phyloP scores from a whole-genome alignment of 2,329 filamentous ascomycete species.

The Orbilia oligospora region DNA sequence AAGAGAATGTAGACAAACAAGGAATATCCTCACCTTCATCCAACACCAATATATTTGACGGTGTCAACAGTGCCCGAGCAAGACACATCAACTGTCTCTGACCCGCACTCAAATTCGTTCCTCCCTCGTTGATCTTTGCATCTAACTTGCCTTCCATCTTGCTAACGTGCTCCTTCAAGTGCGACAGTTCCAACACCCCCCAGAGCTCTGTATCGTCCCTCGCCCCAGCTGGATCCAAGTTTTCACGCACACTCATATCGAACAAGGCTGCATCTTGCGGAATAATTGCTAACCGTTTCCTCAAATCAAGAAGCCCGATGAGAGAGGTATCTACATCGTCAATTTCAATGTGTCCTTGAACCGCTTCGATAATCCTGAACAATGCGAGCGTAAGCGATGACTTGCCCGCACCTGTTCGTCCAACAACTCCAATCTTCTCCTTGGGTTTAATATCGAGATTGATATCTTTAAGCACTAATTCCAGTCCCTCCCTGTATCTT shows the following conservation, averaged over 20 bases:
- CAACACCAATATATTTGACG: conserved; percentile 95
- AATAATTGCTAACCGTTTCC: conserved; percentile 92
- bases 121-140: conserved; percentile 92
- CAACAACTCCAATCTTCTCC: conserved; percentile 98
- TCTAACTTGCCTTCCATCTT: conserved; percentile 91
- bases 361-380: conserved; percentile 95
- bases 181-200: conserved; percentile 94
- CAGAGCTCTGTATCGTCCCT: conserved; percentile 98
- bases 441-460: conserved; percentile 92
- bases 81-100: conserved; percentile 95
- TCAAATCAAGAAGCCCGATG: conserved; percentile 90
- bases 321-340: conserved; percentile 89
- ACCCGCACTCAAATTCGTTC: conserved; percentile 94
- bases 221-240: conserved; percentile 88
- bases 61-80: conserved; percentile 91
- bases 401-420: conserved; percentile 95
- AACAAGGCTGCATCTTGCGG: conserved; percentile 98
- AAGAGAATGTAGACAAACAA: conserved; percentile 40
- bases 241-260: conserved; percentile 92
- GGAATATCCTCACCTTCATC: conserved; percentile 83
- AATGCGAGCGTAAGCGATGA: conserved; percentile 91
- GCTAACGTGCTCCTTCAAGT: conserved; percentile 89
- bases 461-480: conserved; percentile 93
- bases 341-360: conserved; percentile 85
- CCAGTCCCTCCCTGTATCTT: conserved; percentile 88